Evolutionary conservation across 805 yeast species (phyloP).

Genomic region (Wickerhamomyces ciferrii): DNA sequence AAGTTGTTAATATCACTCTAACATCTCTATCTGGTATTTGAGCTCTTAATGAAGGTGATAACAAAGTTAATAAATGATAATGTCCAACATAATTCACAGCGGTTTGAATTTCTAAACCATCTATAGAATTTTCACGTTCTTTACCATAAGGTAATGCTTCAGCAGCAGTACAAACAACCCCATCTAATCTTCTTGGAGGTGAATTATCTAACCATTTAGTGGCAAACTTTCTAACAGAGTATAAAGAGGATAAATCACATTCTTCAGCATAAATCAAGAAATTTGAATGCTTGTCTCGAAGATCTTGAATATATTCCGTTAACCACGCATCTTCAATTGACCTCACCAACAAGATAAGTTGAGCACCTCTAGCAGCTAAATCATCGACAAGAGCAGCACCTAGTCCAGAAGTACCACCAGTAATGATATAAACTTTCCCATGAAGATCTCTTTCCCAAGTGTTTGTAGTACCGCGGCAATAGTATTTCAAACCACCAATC

Average conservation of each 20-base stretch:
- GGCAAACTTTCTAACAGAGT: conserved; percentile 82
- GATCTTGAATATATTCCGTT: conserved; percentile 71
- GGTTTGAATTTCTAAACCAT: conserved; percentile 84
- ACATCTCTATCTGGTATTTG: conserved; percentile 97
- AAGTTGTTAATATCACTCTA: conserved; percentile 70
- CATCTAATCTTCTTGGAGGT: conserved; percentile 90
- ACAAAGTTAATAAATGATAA: conserved; percentile 70
- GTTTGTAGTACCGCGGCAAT: conserved; percentile 74
- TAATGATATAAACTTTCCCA: conserved; percentile 76
- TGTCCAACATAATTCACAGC: conserved; percentile 81
- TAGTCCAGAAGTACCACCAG: conserved; percentile 94
- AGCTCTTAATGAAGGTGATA: conserved; percentile 78
- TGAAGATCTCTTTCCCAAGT: conserved; percentile 93
- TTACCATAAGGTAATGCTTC: conserved; percentile 68
- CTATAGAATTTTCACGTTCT: conserved; percentile 60
- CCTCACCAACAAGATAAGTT: conserved; percentile 67
- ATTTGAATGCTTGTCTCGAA: conserved; percentile 67
- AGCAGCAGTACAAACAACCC: conserved; percentile 83
- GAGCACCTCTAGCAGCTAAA: conserved; percentile 81
- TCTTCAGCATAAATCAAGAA: conserved; percentile 83
- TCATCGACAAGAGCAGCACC: conserved; percentile 76
- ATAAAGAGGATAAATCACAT: conserved; percentile 71
- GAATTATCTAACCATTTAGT: conserved; percentile 89
- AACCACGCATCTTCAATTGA: conserved; percentile 67
- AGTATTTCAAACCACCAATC: conserved; percentile 53